Evolutionary conservation across 2,329 filamentous ascomycete species (phyloP).

Genomic region (Periconia sp.): DNA sequence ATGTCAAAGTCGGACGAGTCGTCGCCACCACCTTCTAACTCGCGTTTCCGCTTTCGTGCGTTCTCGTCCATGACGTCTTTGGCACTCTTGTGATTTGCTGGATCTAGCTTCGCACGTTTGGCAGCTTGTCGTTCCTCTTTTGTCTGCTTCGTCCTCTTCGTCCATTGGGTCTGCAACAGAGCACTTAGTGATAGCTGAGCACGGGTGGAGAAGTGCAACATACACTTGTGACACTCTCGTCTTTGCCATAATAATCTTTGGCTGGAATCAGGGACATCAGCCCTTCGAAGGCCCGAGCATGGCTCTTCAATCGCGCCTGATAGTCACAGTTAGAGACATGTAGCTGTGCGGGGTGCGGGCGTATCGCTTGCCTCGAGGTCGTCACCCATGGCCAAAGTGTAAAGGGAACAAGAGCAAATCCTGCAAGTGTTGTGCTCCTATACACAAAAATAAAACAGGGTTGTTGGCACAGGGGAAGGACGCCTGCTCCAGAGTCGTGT

Average conservation of each 20-base stretch:
- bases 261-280: constrained; percentile 87
- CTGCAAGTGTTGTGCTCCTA: not conserved
- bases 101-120: constrained; percentile 87
- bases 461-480: too few species aligned
- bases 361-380: constrained; percentile 48
- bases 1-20: constrained; percentile 42
- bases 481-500: constrained; percentile 26
- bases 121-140: constrained; percentile 71
- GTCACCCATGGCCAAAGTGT: constrained; percentile 42
- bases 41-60: constrained; percentile 71
- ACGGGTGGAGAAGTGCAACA: constrained; percentile 46
- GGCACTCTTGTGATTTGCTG: constrained; percentile 86
- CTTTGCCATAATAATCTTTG: constrained; percentile 88
- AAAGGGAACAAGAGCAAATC: not conserved
- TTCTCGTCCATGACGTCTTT: constrained; percentile 94
- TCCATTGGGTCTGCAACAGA: constrained; percentile 81
- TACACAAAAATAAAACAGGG: too few species aligned
- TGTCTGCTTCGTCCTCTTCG: constrained; percentile 93
- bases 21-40: constrained; percentile 66
- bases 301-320: constrained; percentile 61
- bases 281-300: constrained; percentile 81
- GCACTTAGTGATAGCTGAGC: constrained; percentile 13
- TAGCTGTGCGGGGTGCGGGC: constrained; percentile 23
- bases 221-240: constrained; percentile 70
- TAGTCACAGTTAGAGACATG: constrained; percentile 34